These are phyloP conservation scores for Penicillium digitatum DNA, from an alignment of 2,329 filamentous ascomycete genomes.

Conservation along the genomic window DNA sequence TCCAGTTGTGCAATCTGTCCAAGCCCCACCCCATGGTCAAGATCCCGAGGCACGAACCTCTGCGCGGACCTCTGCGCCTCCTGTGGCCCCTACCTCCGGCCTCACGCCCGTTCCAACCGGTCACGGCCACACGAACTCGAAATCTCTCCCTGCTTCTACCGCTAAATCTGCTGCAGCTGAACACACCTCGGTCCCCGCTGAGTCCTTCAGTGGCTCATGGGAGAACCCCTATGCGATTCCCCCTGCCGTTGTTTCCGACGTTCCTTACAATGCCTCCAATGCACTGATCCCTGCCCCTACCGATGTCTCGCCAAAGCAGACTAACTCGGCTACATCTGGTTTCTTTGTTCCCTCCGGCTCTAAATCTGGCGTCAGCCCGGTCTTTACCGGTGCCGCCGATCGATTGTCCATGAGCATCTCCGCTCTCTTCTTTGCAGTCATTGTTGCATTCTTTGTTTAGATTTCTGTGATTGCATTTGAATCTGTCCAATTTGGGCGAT, in stretches of 20 bases:
- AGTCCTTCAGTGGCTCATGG: not conserved
- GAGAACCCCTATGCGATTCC: not conserved
- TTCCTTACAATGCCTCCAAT: constrained; percentile 1
- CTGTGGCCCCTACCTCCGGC: not conserved
- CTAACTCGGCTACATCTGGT: not conserved
- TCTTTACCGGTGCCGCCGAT: constrained; percentile 5
- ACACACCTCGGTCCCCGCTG: not conserved
- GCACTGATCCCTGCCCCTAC: not conserved
- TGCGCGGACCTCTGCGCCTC: not conserved
- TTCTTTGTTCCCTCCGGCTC: not conserved
- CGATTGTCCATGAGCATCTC: not conserved
- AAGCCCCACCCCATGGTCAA: not conserved
- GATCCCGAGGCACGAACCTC: not conserved
- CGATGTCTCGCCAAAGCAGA: not conserved
- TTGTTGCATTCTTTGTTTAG: not conserved
- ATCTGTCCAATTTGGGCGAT: not conserved
- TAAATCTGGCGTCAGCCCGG: not conserved
- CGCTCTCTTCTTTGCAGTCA: not conserved
- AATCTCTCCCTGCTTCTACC: not conserved
- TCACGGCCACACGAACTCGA: not conserved
- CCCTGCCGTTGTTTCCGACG: not conserved
- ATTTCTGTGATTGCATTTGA: not conserved
- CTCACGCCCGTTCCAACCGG: not conserved
- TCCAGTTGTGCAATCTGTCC: not conserved
- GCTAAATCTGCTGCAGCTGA: not conserved